Percentiles rank a stretch among this genome's conserved stretches.
phyloP scores from a whole-genome alignment of 768 basidiomycete species.

The Boletus vinaceobasis region DNA sequence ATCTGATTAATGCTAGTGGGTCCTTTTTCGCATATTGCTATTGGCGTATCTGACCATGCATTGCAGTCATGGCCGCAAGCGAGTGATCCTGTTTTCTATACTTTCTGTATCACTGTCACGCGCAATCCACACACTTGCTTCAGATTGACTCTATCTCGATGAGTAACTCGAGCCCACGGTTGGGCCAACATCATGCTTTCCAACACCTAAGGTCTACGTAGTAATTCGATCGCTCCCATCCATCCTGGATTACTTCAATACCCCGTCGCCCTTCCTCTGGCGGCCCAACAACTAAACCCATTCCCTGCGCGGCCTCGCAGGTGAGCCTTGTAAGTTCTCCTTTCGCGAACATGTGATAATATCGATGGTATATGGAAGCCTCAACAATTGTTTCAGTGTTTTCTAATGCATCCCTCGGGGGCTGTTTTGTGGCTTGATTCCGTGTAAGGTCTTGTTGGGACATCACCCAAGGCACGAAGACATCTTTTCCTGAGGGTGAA shows the following conservation, averaged over 20 bases:
- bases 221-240: slow-evolving; percentile 89
- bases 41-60: slow-evolving; percentile 11
- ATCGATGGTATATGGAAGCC: slow-evolving; percentile 67
- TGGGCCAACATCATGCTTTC: slow-evolving; percentile 32
- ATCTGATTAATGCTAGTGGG: slow-evolving; percentile 96
- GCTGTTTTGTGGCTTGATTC: slow-evolving; percentile 12
- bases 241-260: slow-evolving; percentile 65
- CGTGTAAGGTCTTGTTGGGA: slow-evolving; percentile 33
- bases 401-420: neutral
- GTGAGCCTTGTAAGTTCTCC: slow-evolving; percentile 73
- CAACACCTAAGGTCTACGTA: slow-evolving; percentile 76
- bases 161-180: slow-evolving; percentile 1
- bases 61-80: slow-evolving; percentile 87
- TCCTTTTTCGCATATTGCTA: slow-evolving; percentile 21
- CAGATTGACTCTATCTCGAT: slow-evolving; percentile 1
- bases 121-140: slow-evolving; percentile 22
- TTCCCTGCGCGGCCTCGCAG: slow-evolving; percentile 53
- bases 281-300: slow-evolving; percentile 53
- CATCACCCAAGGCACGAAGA: slow-evolving; percentile 87
- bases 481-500: slow-evolving; percentile 58
- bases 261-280: slow-evolving; percentile 36
- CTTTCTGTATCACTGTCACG: slow-evolving; percentile 31
- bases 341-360: slow-evolving; percentile 92
- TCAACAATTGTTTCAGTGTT: slow-evolving; percentile 2
- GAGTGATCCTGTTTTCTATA: slow-evolving; percentile 51